phyloP scores from a whole-genome alignment of 179 eudicot species.

The Spinacia oleracea region DNA sequence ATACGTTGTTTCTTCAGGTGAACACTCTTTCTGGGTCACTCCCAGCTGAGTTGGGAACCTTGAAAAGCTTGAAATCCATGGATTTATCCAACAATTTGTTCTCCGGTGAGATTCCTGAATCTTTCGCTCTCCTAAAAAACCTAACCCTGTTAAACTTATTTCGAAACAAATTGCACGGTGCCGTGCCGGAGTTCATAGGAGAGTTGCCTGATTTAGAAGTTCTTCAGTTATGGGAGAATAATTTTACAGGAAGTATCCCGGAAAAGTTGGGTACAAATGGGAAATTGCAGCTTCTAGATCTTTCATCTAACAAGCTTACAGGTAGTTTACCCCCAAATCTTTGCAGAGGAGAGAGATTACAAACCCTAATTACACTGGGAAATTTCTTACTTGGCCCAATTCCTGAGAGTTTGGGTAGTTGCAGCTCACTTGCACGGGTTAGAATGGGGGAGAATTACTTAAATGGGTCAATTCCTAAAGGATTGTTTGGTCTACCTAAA shows the following conservation, averaged over 20 bases:
- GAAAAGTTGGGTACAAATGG: constrained; percentile 58
- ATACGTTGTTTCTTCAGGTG: constrained; percentile 83
- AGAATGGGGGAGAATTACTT: constrained; percentile 86
- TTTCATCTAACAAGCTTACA: constrained; percentile 75
- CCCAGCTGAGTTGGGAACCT: constrained; percentile 58
- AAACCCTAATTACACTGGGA: constrained; percentile 62
- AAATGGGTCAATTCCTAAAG: constrained; percentile 86
- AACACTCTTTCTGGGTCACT: constrained; percentile 58
- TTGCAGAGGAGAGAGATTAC: constrained; percentile 54
- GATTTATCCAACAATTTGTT: constrained; percentile 81
- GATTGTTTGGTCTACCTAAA: constrained; percentile 64
- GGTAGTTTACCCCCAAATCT: constrained; percentile 61
- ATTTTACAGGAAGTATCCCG: constrained; percentile 82
- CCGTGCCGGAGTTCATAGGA: constrained; percentile 69
- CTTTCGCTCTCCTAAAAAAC: constrained; percentile 54
- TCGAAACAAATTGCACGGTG: constrained; percentile 73
- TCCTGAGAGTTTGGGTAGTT: constrained; percentile 67
- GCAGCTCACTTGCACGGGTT: constrained; percentile 57
- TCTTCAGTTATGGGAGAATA: constrained; percentile 88
- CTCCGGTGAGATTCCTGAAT: constrained; percentile 64
- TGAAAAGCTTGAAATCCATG: constrained; percentile 65
- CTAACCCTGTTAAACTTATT: constrained; percentile 72
- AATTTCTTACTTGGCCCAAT: constrained; percentile 76
- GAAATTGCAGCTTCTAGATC: constrained; percentile 55
- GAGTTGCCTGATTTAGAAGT: constrained; percentile 77